Evolutionary conservation across 1,139 yeast species (phyloP).

Genomic region (Candida sp.): DNA sequence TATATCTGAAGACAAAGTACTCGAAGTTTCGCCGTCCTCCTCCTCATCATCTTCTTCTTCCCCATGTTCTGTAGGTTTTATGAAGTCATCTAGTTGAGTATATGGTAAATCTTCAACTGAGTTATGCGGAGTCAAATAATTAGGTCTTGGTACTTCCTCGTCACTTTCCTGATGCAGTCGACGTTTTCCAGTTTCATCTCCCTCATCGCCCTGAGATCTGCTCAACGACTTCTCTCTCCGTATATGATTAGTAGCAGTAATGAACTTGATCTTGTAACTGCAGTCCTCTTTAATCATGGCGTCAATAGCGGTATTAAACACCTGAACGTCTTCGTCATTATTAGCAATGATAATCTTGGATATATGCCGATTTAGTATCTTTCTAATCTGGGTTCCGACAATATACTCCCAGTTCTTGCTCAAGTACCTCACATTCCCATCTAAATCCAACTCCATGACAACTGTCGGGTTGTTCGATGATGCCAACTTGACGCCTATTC

Average conservation of each 20-base stretch:
- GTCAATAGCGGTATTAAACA: slow-evolving; percentile 72
- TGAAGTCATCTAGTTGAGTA: neutral
- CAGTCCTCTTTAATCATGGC: slow-evolving; percentile 77
- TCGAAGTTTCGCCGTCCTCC: slow-evolving; percentile 17
- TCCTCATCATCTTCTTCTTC: slow-evolving; percentile 5
- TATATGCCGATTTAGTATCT: slow-evolving; percentile 63
- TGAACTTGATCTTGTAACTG: slow-evolving; percentile 77
- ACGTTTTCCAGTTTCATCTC: neutral
- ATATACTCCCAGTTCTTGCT: slow-evolving; percentile 79
- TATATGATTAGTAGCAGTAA: slow-evolving; percentile 54
- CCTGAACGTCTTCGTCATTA: slow-evolving; percentile 60
- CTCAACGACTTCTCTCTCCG: slow-evolving; percentile 6
- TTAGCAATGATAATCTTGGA: slow-evolving; percentile 70
- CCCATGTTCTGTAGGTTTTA: slow-evolving; percentile 10
- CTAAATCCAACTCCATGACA: slow-evolving; percentile 83
- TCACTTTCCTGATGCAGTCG: neutral
- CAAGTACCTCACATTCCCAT: slow-evolving; percentile 76
- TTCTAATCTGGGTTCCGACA: slow-evolving; percentile 65
- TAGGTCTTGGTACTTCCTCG: slow-evolving; percentile 8
- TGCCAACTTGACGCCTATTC: slow-evolving; percentile 55
- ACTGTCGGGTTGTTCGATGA: slow-evolving; percentile 76
- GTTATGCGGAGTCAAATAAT: slow-evolving; percentile 33
- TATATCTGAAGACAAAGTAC: slow-evolving; percentile 33
- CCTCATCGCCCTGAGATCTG: slow-evolving; percentile 5
- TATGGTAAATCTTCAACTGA: slow-evolving; percentile 16